Evolutionary conservation across 2,329 filamentous ascomycete species (phyloP).

Genomic region (Ophiostoma piceae): DNA sequence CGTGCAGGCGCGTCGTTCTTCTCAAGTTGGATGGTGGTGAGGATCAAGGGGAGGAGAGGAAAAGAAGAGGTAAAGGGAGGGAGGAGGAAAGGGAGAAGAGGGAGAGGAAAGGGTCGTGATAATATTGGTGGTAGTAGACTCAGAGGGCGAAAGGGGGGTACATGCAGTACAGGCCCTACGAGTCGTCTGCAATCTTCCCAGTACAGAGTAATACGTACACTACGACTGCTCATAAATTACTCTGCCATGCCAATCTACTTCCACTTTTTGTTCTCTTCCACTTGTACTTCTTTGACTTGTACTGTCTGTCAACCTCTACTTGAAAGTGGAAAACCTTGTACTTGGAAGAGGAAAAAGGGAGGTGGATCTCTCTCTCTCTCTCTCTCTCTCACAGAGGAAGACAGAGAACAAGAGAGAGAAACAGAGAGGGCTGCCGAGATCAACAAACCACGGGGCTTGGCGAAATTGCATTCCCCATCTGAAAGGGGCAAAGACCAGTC

Average conservation of each 20-base stretch:
- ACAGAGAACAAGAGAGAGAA: not conserved
- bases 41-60: constrained; percentile 11
- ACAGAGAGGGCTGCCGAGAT: not conserved
- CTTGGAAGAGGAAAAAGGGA: constrained; percentile 10
- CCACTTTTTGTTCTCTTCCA: too few relatives aligned
- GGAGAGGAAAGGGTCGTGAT: constrained; percentile 1
- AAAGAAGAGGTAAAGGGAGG: constrained; percentile 2
- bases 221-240: constrained; percentile 1
- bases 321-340: not conserved
- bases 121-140: not conserved
- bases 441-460: constrained; percentile 24
- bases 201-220: not conserved
- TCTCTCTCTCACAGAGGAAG: too few relatives aligned
- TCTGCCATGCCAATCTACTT: too few relatives aligned
- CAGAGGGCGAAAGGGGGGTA: not conserved
- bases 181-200: not conserved
- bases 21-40: constrained; percentile 45
- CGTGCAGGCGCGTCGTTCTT: constrained; percentile 35
- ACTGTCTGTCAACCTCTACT: not conserved
- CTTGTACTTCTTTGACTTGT: not conserved
- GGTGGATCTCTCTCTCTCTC: not conserved
- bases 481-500: constrained; percentile 19
- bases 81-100: constrained; percentile 14
- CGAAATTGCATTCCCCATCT: constrained; percentile 29
- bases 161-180: not conserved